Evolutionary conservation across 2,329 filamentous ascomycete species (phyloP).

Genomic region (Venturia nashicola): DNA sequence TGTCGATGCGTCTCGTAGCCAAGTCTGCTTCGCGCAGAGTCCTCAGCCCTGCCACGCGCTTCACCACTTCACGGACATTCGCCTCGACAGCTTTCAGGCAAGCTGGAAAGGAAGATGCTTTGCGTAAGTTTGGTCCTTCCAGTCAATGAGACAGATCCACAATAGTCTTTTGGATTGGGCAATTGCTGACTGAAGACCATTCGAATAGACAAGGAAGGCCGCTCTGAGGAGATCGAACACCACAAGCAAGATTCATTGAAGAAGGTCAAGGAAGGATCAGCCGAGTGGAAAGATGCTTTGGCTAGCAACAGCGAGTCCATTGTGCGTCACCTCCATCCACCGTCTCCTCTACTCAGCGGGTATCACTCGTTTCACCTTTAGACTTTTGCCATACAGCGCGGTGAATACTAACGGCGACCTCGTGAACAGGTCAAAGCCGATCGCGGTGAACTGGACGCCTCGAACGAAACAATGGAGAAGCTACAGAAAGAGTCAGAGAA

Average conservation of each 20-base stretch:
- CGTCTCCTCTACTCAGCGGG: background rate
- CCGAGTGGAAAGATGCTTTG: conserved; percentile 65
- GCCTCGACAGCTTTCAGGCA: conserved; percentile 24
- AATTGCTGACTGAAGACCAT: background rate
- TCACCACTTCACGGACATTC: conserved; percentile 22
- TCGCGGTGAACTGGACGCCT: conserved; percentile 30
- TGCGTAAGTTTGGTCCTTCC: conserved; percentile 23
- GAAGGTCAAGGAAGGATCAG: conserved; percentile 45
- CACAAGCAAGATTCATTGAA: conserved; percentile 51
- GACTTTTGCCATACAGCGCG: background rate
- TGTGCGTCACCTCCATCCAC: conserved; percentile 31
- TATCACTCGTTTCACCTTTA: background rate
- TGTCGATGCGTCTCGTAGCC: conserved; percentile 17
- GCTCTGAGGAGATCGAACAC: conserved; percentile 31
- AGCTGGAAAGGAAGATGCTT: conserved; percentile 31
- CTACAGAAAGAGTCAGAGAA: conserved; percentile 50
- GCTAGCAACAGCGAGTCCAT: conserved; percentile 70
- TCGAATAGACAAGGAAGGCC: conserved; percentile 28
- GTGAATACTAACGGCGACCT: conserved; percentile 2
- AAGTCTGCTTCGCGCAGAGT: conserved; percentile 19
- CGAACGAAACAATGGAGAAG: conserved; percentile 32
- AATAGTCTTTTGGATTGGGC: background rate
- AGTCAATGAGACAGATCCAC: no score
- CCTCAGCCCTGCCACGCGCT: conserved; percentile 17
- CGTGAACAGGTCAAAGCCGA: conserved; percentile 44